phyloP scores from a whole-genome alignment of 139 green algal species.

The Chlamydomonas incerta region DNA sequence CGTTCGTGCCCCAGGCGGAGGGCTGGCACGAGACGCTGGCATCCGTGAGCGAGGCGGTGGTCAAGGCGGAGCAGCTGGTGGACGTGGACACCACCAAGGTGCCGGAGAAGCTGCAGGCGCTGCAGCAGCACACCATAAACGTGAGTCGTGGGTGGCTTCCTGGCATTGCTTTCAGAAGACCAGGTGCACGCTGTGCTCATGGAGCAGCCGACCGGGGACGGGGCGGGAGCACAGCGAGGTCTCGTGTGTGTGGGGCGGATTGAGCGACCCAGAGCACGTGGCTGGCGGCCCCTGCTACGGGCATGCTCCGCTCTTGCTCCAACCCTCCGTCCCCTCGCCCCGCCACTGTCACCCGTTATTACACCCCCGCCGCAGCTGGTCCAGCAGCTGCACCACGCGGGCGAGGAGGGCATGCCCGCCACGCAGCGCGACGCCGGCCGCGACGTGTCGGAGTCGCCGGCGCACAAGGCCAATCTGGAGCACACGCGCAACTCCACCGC shows the following conservation, averaged over 20 bases:
- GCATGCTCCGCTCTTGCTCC: too few species aligned
- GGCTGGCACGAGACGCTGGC: constrained; percentile 40
- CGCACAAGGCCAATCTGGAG: constrained; percentile 31
- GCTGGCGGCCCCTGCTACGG: too few species aligned
- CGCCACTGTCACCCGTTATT: not conserved
- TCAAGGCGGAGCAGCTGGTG: constrained; percentile 34
- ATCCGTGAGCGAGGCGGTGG: constrained; percentile 24
- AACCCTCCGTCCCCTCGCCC: not conserved
- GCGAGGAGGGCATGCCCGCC: constrained; percentile 7
- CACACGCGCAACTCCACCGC: constrained; percentile 1
- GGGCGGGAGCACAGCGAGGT: too few species aligned
- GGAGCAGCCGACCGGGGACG: too few species aligned
- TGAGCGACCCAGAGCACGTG: too few species aligned
- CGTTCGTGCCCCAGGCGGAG: not conserved
- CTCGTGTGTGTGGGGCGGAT: too few species aligned
- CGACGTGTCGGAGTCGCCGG: constrained; percentile 14
- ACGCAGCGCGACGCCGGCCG: not conserved
- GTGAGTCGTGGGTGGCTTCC: not conserved
- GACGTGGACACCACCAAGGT: not conserved
- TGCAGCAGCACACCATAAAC: constrained; percentile 41
- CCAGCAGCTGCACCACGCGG: constrained; percentile 42
- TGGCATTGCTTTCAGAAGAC: too few species aligned
- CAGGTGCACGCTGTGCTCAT: too few species aligned
- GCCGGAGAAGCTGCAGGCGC: constrained; percentile 19
- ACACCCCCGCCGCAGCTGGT: constrained; percentile 12